These are phyloP conservation scores for Candida piceae DNA, from an alignment of 805 yeast species.

Conservation along the genomic window DNA sequence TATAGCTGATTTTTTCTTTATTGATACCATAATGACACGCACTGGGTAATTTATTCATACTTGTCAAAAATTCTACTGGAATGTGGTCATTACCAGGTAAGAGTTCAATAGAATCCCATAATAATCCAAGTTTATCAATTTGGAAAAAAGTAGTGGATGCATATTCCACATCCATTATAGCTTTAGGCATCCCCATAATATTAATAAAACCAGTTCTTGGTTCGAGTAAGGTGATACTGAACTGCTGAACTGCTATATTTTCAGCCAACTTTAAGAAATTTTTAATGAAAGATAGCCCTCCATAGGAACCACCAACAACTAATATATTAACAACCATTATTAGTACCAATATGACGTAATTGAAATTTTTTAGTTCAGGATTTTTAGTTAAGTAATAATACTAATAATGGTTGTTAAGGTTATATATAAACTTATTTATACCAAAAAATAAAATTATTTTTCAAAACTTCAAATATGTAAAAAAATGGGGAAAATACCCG, in stretches of 20 bases:
- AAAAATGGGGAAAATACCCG: too few relatives aligned
- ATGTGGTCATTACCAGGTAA: background rate
- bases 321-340: conserved; percentile 2
- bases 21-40: background rate
- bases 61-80: too few relatives aligned
- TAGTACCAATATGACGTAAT: too few relatives aligned
- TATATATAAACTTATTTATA: too few relatives aligned
- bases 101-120: conserved; percentile 7
- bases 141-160: conserved; percentile 20
- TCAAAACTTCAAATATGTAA: too few relatives aligned
- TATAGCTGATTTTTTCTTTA: conserved; percentile 3
- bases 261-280: conserved; percentile 2
- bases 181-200: conserved; percentile 35
- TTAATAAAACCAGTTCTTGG: conserved; percentile 39
- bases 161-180: conserved; percentile 32
- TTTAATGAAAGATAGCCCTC: conserved; percentile 8
- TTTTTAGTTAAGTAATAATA: too few relatives aligned
- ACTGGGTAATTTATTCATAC: too few relatives aligned
- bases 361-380: too few relatives aligned
- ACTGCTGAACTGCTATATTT: conserved; percentile 8
- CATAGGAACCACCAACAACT: conserved; percentile 12
- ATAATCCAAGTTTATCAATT: conserved; percentile 4
- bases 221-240: conserved; percentile 30
- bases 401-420: too few relatives aligned
- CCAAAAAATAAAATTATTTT: too few relatives aligned